Evolutionary conservation across 2,329 filamentous ascomycete species (phyloP), one percentile per base, ranked within the genome.

Genomic region (Cladobotryum protrusum): DNA sequence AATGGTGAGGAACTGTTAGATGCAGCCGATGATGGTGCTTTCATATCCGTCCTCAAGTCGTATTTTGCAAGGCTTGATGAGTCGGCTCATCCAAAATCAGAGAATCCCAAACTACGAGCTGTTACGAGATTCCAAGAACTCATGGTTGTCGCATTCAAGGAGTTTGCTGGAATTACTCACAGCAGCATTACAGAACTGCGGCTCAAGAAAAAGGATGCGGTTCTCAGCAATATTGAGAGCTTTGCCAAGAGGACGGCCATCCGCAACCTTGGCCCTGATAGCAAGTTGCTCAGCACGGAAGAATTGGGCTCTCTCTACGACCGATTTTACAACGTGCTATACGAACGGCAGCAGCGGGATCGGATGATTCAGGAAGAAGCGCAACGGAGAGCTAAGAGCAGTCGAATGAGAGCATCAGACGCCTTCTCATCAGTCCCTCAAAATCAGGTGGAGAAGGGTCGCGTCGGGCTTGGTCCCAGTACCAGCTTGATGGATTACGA

Each of bases 91-190:
- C 93, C 93, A 2, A 91, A 87, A 62, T 96, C 90, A 0, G 91
- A 96, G 64, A 99, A 97, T 56, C 85, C 91, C 3, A 99, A 97
- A 70, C 75, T 97, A 47, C 82, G 92, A 47, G 89, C 91, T 0
- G 93, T 99, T 48, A 99, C 95, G 5, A 82, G 89, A 43, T 99
- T 99, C 65, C 93, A 99, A 62, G 93, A 97, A 67, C 80, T 99
- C 50, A 97, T 99, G 91, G 93, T 99, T 3, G 93, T 97, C 17
- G 93, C 93, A 1, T 99, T 99, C 72, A 97, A 96, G 60, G 93
- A 99, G 63, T 99, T 99, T 63, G 87, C 92, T 0, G 89, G 85
- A 37, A 96, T 99, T 58, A 99, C 93, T 0, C 92, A 99, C 64
- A 86, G 83, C 63, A 96, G 86, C 45, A 91, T 99, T 53, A 87